A percentile compares a stretch with the other conserved stretches of the same genome.
Evolutionary conservation across 2,329 filamentous ascomycete genomes (phyloP).

Genomic region (Pseudopyrenochaeta lycopersici): DNA sequence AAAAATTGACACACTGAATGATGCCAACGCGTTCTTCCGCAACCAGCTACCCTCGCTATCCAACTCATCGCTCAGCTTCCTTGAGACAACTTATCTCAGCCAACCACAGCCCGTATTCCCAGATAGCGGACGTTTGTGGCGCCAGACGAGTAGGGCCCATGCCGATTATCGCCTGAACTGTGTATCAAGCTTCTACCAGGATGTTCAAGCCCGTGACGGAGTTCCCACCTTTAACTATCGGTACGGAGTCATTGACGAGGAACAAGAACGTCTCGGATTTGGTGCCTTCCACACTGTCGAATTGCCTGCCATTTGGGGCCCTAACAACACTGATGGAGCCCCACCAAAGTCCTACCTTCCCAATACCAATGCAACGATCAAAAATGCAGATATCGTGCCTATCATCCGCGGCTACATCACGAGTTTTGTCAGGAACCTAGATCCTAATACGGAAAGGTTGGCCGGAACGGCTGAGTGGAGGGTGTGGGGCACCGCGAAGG

Average conservation of each 20-base stretch:
- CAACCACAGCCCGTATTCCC: conserved; percentile 53
- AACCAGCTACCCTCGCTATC: conserved; percentile 67
- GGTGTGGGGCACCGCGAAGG: conserved; percentile 48
- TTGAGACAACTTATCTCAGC: conserved; percentile 67
- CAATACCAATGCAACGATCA: conserved; percentile 15
- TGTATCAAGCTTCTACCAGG: conserved; percentile 65
- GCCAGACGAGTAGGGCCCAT: conserved; percentile 66
- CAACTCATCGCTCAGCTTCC: conserved; percentile 57
- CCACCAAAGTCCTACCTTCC: conserved; percentile 66
- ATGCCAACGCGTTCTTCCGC: conserved; percentile 65
- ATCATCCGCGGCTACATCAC: conserved; percentile 77
- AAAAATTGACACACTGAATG: conserved; percentile 55
- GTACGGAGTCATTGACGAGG: conserved; percentile 71
- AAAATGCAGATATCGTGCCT: conserved; percentile 66
- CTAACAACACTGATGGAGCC: conserved; percentile 59
- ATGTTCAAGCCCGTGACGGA: conserved; percentile 49
- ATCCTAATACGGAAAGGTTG: conserved; percentile 69
- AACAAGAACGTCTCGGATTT: conserved; percentile 60
- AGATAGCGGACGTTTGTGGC: conserved; percentile 64
- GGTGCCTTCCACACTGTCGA: conserved; percentile 76
- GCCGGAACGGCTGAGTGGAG: conserved; percentile 62
- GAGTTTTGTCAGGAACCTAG: conserved; percentile 71
- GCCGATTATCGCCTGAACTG: conserved; percentile 74
- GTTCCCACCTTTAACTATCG: conserved; percentile 71
- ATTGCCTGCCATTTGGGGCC: conserved; percentile 72